Base-by-base conservation (phyloP, 2,329 filamentous ascomycete genomes). In the Talaromyces pinophilus region DNA sequence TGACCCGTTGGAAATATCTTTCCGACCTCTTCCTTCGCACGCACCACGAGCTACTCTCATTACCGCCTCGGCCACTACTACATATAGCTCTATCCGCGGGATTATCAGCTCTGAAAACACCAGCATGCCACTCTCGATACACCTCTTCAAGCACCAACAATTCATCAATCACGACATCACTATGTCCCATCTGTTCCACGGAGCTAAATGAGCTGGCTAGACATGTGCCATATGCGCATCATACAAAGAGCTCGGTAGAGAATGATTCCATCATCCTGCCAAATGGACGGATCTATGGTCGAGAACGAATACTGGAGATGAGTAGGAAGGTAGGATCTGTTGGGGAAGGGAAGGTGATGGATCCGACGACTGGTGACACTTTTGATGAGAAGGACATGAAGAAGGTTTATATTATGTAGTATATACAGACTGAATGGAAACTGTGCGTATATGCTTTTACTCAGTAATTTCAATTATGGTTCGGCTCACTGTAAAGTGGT, bases 151-250 rank as follows among this genome's bases (percentile, higher is more conserved):
- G 81, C 15, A 82, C 83, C 15, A 83, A 82, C 64, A 81, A 81
- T 22, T 79, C 82, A 57, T 82, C 81, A 33, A 85, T 90, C 0
- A 88, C 88, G 1, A 90, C 91, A 7, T 90, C 88, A 59, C 88
- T 98, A 50, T 99, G 95, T 73, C 95, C 95, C 2, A 98, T 99
- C 74, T 99, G 95, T 82, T 95, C 91, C 59, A 95, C 91, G 0
- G 95, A 99, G 79, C 86, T 99, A 65, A 98, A 98, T 77, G 91
- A 93, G 73, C 86, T 99, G 40, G 94, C 95, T 1, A 85, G 90
- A 62, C 89, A 90, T 72, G 91, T 99, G 54, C 95, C 95, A 0
- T 98, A 98, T 73, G 95, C 95, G 2, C 91, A 97, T 74, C 95
- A 99, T 77, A 93, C 91, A 35, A 96, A 96, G 83, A 97, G 92